Evolutionary conservation across 2,329 filamentous ascomycete genomes (phyloP).

Genomic region (Dactylellina parvicollis): DNA sequence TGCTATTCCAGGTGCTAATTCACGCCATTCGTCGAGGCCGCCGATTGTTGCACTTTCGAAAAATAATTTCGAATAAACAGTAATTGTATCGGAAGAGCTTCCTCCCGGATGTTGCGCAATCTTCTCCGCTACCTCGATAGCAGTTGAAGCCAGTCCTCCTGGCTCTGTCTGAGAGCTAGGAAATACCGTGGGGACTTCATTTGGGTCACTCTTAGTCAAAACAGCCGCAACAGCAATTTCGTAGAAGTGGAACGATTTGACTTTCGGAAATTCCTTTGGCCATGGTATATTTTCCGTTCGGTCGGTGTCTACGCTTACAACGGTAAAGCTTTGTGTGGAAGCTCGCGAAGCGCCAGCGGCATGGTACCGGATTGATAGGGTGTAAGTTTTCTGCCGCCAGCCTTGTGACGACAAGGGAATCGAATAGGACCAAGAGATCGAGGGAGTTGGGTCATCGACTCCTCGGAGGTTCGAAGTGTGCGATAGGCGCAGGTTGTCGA

Average conservation of each 20-base stretch:
- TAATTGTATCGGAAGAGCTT: not conserved
- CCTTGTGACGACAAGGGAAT: conserved; percentile 10
- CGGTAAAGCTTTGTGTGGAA: no score
- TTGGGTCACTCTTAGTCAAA: conserved; percentile 1
- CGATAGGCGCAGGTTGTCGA: conserved; percentile 35
- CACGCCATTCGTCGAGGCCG: conserved; percentile 11
- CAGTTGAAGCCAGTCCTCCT: not conserved
- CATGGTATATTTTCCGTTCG: conserved; percentile 38
- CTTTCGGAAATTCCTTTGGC: conserved; percentile 22
- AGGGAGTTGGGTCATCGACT: conserved; percentile 25
- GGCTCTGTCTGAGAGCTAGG: not conserved
- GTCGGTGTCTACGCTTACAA: conserved; percentile 1
- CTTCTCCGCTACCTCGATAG: not conserved
- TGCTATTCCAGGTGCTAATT: conserved; percentile 7
- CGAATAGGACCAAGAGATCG: conserved; percentile 47
- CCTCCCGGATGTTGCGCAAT: not conserved
- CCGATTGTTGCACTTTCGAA: conserved; percentile 17
- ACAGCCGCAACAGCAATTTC: conserved; percentile 13
- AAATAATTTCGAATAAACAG: not conserved
- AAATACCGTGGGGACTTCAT: not conserved
- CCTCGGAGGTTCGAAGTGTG: conserved; percentile 27
- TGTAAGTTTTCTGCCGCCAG: conserved; percentile 40
- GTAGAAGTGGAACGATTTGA: conserved; percentile 7
- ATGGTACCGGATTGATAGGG: conserved; percentile 4
- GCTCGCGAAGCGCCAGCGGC: not conserved